Conservation (phyloP, 805 yeast genomes). For the Nakazawaea ishiwadae region DNA sequence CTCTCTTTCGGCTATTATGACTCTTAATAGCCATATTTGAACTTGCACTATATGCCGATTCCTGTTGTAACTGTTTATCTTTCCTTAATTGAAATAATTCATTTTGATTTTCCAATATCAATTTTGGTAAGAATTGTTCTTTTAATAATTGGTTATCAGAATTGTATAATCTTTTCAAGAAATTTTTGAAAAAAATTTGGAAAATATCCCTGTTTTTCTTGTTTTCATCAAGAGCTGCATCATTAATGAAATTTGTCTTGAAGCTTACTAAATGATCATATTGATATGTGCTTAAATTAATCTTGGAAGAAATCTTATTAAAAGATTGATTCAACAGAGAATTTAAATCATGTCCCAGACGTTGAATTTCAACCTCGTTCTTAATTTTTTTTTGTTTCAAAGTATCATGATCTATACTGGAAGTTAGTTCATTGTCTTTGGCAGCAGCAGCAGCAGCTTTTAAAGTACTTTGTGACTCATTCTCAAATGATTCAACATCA, state of each 20-base stretch:
- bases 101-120: constrained; percentile 18
- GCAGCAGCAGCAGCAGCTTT: no score
- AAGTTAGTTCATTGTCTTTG: no score
- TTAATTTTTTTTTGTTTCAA: constrained; percentile 9
- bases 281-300: constrained; percentile 50
- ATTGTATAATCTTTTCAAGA: constrained; percentile 26
- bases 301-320: constrained; percentile 39
- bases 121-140: constrained; percentile 23
- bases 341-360: constrained; percentile 22
- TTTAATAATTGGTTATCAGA: constrained; percentile 22
- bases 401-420: constrained; percentile 10
- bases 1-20: constrained; percentile 17
- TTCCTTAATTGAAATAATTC: constrained; percentile 15
- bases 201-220: constrained; percentile 24
- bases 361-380: not conserved
- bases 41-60: not conserved
- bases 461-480: constrained; percentile 1
- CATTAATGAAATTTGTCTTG: constrained; percentile 30
- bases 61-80: constrained; percentile 1
- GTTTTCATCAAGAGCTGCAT: constrained; percentile 21
- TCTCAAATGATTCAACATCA: constrained; percentile 3
- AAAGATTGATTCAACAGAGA: constrained; percentile 37
- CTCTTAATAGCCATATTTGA: not conserved
- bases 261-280: constrained; percentile 38
- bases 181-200: constrained; percentile 24